Evolutionary conservation across 1,139 yeast species (phyloP), one percentile per base, ranked within the genome.

Genomic region (Yamadazyma triangularis): DNA sequence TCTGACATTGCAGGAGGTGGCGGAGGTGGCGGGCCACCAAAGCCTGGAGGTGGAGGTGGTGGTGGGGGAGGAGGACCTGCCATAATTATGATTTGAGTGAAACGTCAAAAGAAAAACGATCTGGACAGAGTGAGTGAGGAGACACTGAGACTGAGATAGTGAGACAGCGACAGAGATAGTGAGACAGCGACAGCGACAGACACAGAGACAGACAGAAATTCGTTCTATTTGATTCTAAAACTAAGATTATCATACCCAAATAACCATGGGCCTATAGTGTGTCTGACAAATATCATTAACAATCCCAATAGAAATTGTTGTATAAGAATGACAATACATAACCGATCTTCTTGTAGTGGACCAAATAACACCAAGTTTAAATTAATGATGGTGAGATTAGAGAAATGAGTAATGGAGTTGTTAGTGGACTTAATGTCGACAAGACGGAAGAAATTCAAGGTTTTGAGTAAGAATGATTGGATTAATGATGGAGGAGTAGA

Each of bases 371-470:
- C 95, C 28, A 91, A 64, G 4, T 74, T 70, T 39, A 91, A 64
- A 53, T 89, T 93, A 41, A 91, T 87, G 30, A 91, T 60, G 4
- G 99, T 91, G 74, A 91, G 68, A 51, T 91, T 91, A 12, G 93
- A 79, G 33, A 85, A 76, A 35, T 73, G 70, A 5, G 56, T 47
- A 21, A 77, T 60, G 39, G 56, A 39, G 49, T 62, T 51, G 52
- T 73, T 41, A 33, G 56, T 40, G 9, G 83, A 48, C 26, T 70
- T 64, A 10, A 88, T 61, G 21, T 63, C 71, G 26, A 80, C 51
- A 2, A 60, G 18, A 4, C 24, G 31, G 10, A 70, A 56, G 6
- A 7, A 7, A 18, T 6, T 7, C n/a, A 69, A 38, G 0, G 53
- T 40, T 2, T 47, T 44, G 11, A 64, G 54, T 4, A 56, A 11